Evolutionary conservation across 2,329 filamentous ascomycete genomes (phyloP), one percentile per base, ranked within the genome.

Genomic region (Hyphodiscus sp.): DNA sequence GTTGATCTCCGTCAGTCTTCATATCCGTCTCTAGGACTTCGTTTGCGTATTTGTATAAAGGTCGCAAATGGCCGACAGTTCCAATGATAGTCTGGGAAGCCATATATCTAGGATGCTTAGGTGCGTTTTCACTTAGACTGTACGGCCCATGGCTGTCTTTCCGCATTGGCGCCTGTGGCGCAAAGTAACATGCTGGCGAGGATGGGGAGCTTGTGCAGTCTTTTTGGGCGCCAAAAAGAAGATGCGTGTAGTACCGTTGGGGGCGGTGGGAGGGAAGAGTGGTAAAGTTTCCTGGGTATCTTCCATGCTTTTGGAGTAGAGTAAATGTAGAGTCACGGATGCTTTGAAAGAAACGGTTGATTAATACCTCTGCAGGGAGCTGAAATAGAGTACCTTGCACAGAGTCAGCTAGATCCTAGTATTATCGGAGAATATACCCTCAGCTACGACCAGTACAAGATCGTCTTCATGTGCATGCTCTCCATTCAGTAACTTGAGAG

Each of bases 201-300:
- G 69, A 65, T 2, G 62, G 51, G 1, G 67, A 58, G 54, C 71
- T 71, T 1, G 72, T 71, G 58, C 81, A 83, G 20, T 70, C 63
- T 63, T 83, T 82, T 51, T 75, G 72, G 9, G 78, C 76, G 2
- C 73, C 76, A 56, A 83, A 83, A 1, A 84, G 59, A 10, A 83
- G 76, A 8, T 74, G 74, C 58, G 82, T 77, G 1, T 69, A 73
- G 56, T 78, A 76, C 52, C 71, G 73, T 55, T 71, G 71, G 7
- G 18, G 16, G 1, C 19, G 49, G 2, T 19, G 16, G 2, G 19
- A 30, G 11, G 18, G 2, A 4, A n/a, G 15, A 18, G 29, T 26
- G 30, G 20, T 43, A 19, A 23, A 29, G 20, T 51, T 42, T 46
- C 30, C n/a, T n/a, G 18, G 15, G 26, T 41, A 29, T 4, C 33